Evolutionary conservation across 108 stramenopile species (phyloP), one percentile per base, ranked within the genome.

Genomic region (Schizochytrium sp.): DNA sequence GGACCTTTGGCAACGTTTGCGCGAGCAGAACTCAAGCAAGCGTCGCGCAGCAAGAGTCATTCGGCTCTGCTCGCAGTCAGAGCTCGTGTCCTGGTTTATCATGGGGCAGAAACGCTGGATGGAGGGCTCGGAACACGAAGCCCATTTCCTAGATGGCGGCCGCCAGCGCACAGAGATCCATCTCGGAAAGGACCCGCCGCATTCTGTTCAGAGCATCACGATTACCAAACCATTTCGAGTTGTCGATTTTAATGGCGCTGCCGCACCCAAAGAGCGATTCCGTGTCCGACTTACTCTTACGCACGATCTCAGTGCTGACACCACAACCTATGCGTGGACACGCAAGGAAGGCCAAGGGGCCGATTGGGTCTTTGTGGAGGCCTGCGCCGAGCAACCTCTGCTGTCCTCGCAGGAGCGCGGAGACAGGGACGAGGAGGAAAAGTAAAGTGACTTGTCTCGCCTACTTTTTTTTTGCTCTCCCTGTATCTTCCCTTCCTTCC

Each of bases 81-180:
- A 83, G 76, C 76, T 83, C n/a, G 76, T 53, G 2, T 25, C 76
- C 45, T 83, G 76, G 76, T 83, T 83, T 45, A 18, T 53, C 3
- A 47, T 83, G 76, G 76, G 76, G 6, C 76, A 53, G 48, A 53
- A 83, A 34, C 19, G n/a, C n/a, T 83, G 76, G 76, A 53, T 83
- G 6, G n/a, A 47, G 48, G 63, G 63, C 4, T 23, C 10, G 1
- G 51, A 47, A 8, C 48, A 83, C 18, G 76, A 83, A 12, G 6
- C 45, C n/a, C 76, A 83, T 34, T 83, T 83, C 3, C 76, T 83
- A 8, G 76, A 83, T 83, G 76, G 76, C 51, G 76, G 76, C 18
- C 76, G 76, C 19, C 76, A 83, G 4, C 45, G 48, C 45, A 69
- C 63, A 8, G 63, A 69, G 63, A 69, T 69, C 25, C 63, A 69